Evolutionary conservation across 1,139 yeast genomes (phyloP).

Genomic region (Taphrina pruni): DNA sequence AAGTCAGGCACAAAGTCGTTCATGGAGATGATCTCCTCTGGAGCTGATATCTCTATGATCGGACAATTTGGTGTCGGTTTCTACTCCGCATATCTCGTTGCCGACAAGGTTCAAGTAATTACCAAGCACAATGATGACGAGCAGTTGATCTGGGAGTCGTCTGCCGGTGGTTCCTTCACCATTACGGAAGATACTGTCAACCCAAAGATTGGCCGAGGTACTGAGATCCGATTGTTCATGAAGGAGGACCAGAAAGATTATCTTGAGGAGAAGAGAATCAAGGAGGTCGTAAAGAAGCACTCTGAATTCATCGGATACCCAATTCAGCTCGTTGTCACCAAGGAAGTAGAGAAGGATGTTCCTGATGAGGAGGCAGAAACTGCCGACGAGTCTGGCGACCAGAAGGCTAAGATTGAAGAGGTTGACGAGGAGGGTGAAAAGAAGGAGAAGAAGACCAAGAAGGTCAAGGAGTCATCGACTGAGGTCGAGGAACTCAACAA

Average conservation of each 20-base stretch:
- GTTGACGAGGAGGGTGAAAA: slow-evolving; percentile 69
- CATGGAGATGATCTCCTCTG: slow-evolving; percentile 99
- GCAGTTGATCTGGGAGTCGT: slow-evolving; percentile 99
- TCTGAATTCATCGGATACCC: slow-evolving; percentile 99
- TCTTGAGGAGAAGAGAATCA: slow-evolving; percentile 98
- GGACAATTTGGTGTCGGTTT: slow-evolving; percentile 99
- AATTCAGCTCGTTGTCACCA: slow-evolving; percentile 96
- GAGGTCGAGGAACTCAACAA: slow-evolving; percentile 98
- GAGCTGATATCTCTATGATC: slow-evolving; percentile 99
- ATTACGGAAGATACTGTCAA: slow-evolving; percentile 80
- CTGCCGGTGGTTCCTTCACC: slow-evolving; percentile 99
- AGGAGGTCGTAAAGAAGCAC: slow-evolving; percentile 99
- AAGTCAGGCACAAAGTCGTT: slow-evolving; percentile 99
- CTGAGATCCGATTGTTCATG: slow-evolving; percentile 91
- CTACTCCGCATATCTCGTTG: slow-evolving; percentile 99
- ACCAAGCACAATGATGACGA: slow-evolving; percentile 99
- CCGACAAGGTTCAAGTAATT: slow-evolving; percentile 98
- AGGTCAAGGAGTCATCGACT: slow-evolving; percentile 79
- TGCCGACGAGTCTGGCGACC: slow-evolving; percentile 62
- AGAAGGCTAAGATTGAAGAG: slow-evolving; percentile 68
- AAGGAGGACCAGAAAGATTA: slow-evolving; percentile 99
- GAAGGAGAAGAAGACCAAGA: slow-evolving; percentile 73
- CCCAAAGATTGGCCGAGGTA: slow-evolving; percentile 80
- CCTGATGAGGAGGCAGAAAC: slow-evolving; percentile 65
- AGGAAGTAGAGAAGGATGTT: slow-evolving; percentile 96